Base-by-base conservation (phyloP, 768 basidiomycete species). In the Lactarius tabidus region DNA sequence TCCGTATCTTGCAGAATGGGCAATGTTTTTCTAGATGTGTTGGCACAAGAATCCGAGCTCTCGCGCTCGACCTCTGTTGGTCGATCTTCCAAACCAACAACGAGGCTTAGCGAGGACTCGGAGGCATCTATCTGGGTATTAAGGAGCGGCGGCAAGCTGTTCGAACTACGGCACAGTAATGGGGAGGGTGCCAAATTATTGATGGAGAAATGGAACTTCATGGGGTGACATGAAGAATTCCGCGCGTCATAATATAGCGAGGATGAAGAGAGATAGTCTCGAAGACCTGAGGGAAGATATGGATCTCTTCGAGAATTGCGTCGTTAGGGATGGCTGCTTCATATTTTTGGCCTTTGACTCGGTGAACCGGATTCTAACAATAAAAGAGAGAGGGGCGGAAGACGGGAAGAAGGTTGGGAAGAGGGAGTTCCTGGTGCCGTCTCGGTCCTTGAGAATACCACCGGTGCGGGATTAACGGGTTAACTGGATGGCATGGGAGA, bases 251-350 rank as follows among this genome's bases (percentile, higher is more conserved):
- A 73, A 26, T 76, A 73, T 2, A 71, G 62, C 18, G 74, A 67
- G 36, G 75, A 57, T 72, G 68, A 70, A 74, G 78, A 55, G 78
- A 73, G 45, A 74, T 74, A 51, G 63, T 68, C 76, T 35, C 70
- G 74, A 61, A 70, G 64, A 61, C 70, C 74, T 73, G 53, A 83
- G 70, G 4, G 84, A 79, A 28, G 86, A 82, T 2, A 78, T 75
- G 7, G 87, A 85, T 56, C 81, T 82, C 76, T 87, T 89, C 36
- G 86, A 79, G 73, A 91, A 88, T 23, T 90, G 77, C 20, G 89
- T 75, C 57, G 85, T 84, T 62, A 90, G 75, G 3, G 89, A 90
- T 0, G 90, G 87, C 58, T 86, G 88, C 75, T 88, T 90, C 64
- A 80, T 72, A 63, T 77, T 79, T 60, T 73, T 74, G 75, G 72